These are phyloP conservation scores for Clohesyomyces aquaticus DNA, from an alignment of 495 filamentous ascomycete genomes.

Conservation along the genomic window DNA sequence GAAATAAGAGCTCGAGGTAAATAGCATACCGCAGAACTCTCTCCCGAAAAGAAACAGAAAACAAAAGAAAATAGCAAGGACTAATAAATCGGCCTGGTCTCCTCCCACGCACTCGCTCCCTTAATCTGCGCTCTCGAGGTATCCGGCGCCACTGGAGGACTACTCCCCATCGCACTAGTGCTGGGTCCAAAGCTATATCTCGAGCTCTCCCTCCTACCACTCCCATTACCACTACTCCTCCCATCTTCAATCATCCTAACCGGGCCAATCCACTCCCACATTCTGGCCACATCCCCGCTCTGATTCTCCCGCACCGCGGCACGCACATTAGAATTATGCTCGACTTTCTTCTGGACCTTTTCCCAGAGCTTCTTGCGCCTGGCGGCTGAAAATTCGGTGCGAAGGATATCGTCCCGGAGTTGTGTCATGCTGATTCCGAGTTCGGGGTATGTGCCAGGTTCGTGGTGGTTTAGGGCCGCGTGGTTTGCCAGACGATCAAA, in stretches of 20 bases:
- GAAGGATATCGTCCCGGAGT: constrained; percentile 85
- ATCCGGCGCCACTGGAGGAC: constrained; percentile 10
- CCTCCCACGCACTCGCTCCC: constrained; percentile 37
- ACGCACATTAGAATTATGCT: constrained; percentile 90
- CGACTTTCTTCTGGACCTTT: constrained; percentile 78
- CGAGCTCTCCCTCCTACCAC: constrained; percentile 54
- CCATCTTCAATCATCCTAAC: constrained; percentile 47
- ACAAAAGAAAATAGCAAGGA: constrained; percentile 12
- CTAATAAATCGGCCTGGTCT: constrained; percentile 43
- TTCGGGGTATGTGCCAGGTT: constrained; percentile 60
- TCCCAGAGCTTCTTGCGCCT: constrained; percentile 80
- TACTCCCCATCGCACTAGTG: constrained; percentile 27
- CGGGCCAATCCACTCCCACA: constrained; percentile 96
- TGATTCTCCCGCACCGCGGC: constrained; percentile 79
- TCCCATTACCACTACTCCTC: constrained; percentile 43
- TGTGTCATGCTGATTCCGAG: constrained; percentile 83
- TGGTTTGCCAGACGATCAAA: constrained; percentile 81
- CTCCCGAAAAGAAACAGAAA: neutral
- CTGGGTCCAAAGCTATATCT: constrained; percentile 49
- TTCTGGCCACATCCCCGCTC: constrained; percentile 81
- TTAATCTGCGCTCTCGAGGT: constrained; percentile 21
- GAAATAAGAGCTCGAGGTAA: no score
- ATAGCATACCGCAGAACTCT: no score
- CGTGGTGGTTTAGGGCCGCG: constrained; percentile 73
- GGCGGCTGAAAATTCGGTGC: constrained; percentile 74